Evolutionary conservation across 768 basidiomycete genomes (phyloP), one percentile per base, ranked within the genome.

Genomic region (Paxillus ammoniavirescens): DNA sequence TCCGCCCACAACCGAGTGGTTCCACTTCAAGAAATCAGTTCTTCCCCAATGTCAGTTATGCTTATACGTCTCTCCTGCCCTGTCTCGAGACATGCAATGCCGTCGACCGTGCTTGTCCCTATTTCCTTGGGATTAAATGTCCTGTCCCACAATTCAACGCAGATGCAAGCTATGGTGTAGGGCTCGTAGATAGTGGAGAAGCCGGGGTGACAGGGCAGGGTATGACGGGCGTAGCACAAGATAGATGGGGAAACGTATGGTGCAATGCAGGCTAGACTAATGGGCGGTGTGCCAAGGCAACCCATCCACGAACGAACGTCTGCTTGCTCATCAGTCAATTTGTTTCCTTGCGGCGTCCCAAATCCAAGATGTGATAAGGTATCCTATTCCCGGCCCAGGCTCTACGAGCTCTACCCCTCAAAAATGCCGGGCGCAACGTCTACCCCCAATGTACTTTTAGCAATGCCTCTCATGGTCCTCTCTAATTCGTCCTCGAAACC

Each of bases 401-500:
- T n/a, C n/a, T 38, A 8, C 37, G 0, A 14, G 17, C 13, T 59
- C 78, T 53, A 70, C 21, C 81, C 83, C 4, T 73, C 68, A 66
- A 90, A 91, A 3, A 74, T 80, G 21, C 68, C 73, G 8, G 79
- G 74, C 2, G 75, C 77, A 14, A 92, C 78, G 47, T 94, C 90
- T 41, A 94, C 77, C 2, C 93, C 93, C 51, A 94, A 77, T 55
- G 83, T 87, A 44, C 80, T 82, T 65, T 82, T 86, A n/a, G 91
- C 91, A 69, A 93, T 81, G 9, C 76, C 81, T 42, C 83, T 74
- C 76, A 93, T 83, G 28, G 82, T 80, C 58, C 75, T 74, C 77
- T 96, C 91, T 49, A 96, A 66, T 66, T 89, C 83, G 56, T 91
- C 89, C 68, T 96, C 93, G 61, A 93, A 91, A 17, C 81, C 84